phyloP scores from a whole-genome alignment of 192 early-diverging fungal species.

The Phycomyces blakesleeanus region DNA sequence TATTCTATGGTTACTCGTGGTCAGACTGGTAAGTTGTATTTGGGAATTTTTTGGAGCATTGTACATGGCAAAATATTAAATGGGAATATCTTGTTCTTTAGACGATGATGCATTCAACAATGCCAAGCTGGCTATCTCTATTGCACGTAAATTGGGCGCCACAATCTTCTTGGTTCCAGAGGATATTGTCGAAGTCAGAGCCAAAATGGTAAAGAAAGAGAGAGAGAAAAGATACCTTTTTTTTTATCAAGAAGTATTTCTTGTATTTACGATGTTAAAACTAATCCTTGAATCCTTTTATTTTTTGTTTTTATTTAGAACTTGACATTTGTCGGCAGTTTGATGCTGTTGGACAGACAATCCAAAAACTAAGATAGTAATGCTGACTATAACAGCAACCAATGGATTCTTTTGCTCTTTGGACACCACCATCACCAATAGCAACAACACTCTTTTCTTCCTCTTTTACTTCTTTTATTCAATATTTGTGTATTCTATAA shows the following conservation, averaged over 20 bases:
- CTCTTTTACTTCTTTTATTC: no score
- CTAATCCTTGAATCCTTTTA: no score
- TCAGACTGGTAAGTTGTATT: slow-evolving; percentile 43
- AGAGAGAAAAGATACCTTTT: no score
- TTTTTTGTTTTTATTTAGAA: slow-evolving; percentile 51
- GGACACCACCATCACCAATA: no score
- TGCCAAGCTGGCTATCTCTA: slow-evolving; percentile 95
- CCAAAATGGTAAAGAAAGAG: slow-evolving; percentile 93
- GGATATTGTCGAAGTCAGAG: slow-evolving; percentile 97
- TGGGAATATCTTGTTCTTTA: neutral
- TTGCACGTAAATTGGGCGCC: slow-evolving; percentile 97
- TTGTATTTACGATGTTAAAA: no score
- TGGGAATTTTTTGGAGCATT: no score
- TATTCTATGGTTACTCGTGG: slow-evolving; percentile 79
- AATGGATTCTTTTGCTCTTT: neutral
- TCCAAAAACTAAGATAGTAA: slow-evolving; percentile 12
- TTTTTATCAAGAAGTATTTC: no score
- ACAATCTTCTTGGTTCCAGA: slow-evolving; percentile 98
- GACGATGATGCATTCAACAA: slow-evolving; percentile 90
- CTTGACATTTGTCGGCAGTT: slow-evolving; percentile 89
- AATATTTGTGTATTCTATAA: no score
- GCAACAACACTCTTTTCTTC: no score
- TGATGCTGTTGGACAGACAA: slow-evolving; percentile 78
- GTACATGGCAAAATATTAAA: no score
- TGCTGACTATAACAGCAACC: neutral